Evolutionary conservation across 202 grass and related monocot genomes (phyloP), one percentile per base, ranked within the genome.

Genomic region (Panicum hallii): DNA sequence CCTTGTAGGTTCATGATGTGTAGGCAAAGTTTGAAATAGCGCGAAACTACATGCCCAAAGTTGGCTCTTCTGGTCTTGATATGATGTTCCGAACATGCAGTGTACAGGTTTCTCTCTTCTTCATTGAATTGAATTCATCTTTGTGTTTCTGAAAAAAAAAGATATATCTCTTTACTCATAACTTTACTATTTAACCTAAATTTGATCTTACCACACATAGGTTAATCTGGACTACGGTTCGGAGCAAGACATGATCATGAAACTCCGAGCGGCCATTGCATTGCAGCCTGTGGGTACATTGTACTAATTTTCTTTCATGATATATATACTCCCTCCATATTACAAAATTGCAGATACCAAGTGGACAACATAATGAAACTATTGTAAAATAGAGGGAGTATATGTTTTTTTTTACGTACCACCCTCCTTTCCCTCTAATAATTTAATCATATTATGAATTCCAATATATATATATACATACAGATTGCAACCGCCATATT

Each of bases 71-170:
- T 81, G 97, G 97, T 26, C 91, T 91, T 77, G 91, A 99, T 84
- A 99, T 99, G 97, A 99, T 99, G 97, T 99, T 99, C 61, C 91
- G 93, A 66, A 99, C 97, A 66, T 99, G 97, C 71, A 99, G 90
- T 76, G 93, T 99, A 58, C 97, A 99, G 91, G 97, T 91, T 10
- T 13, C 42, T 57, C 16, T 46, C 19, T 60, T 11, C 9, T 60
- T 11, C 56, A 26, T 26, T 46, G 0, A 58, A 8, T 56, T 61
- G 13, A 64, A 49, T 44, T 55, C 52, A 83, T 74, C 23, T 56
- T 57, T n/a, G 20, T 57, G 17, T 22, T 57, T n/a, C 55, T 26
- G 26, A 26, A 26, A 60, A 26, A 60, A 26, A 60, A 23, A 60
- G 9, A 23, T 22, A 58, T 57, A 58, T 58, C 0, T 58, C 17